Base-by-base conservation (phyloP, 257 asterid genomes). In the Datura wrightii region DNA sequence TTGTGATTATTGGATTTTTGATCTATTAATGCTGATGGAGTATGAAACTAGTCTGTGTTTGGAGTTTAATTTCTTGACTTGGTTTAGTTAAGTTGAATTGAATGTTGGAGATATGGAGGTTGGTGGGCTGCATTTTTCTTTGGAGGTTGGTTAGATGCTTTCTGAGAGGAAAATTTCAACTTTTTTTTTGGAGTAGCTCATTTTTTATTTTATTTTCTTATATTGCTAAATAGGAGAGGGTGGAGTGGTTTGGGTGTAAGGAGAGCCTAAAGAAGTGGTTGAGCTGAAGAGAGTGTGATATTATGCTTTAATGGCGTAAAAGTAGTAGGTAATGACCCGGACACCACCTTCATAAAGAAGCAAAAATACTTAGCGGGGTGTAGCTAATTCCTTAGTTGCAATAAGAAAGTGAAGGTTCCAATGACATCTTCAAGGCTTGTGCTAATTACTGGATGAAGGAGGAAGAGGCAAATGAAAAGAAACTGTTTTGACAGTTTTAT, bases 101-200 rank as follows among this genome's bases (percentile, higher is more conserved):
- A 59, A 10, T 58, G 79, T 82, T 86, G 24, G 79, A 62, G 54
- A 59, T 72, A 52, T 41, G 83, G 89, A 53, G 50, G 14, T 41
- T 34, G 70, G 79, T 3, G 63, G 39, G 81, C 60, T 78, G 80
- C 63, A 63, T 54, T 55, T 81, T 55, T 79, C 55, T 46, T 46
- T 82, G 48, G 85, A 5, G 63, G 48, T 76, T 41, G 63, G 11
- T 24, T 76, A 0, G 81, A 76, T 76, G 60, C 3, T 46, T 74
- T 74, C 18, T 74, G 44, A 3, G 34, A 60, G 13, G 7, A 74
- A 6, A 13, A 24, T 2, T 10, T 42, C 11, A 46, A 72, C 39
- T 72, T 72, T n/a, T 46, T 0, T 31, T 10, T 46, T 74, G 60
- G 4, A 24, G 59, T 48, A 74, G 81, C 81, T 74, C 59, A 74